Evolutionary conservation across 768 basidiomycete genomes (phyloP), one percentile per base, ranked within the genome.

Genomic region (Naganishia antarctica): DNA sequence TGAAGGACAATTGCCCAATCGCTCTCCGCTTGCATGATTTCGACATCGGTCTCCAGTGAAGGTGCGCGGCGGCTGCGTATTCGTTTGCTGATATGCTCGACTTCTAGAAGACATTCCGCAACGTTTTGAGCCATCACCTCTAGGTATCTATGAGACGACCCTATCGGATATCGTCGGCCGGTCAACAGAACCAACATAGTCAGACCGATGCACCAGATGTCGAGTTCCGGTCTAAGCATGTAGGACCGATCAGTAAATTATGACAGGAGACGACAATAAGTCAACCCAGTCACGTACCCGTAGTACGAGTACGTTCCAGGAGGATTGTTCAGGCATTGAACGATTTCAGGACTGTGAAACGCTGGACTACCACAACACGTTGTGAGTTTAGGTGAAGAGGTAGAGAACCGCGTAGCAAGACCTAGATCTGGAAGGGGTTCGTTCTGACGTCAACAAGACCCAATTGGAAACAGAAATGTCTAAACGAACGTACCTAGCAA

Each of bases 401-500:
- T 60, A 16, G 78, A 78, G 58, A 73, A 81, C 50, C 78, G 78
- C 1, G 80, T 81, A 4, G 80, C 78, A 16, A 81, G 72, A 0
- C 80, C 80, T 23, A 81, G 76, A 70, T 81, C 75, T 73, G 53
- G n/a, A n/a, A n/a, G n/a, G n/a, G n/a, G n/a, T n/a, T n/a, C n/a
- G n/a, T n/a, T n/a, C n/a, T n/a, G n/a, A n/a, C n/a, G n/a, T n/a
- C n/a, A n/a, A n/a, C n/a, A n/a, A n/a, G n/a, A n/a, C n/a, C n/a
- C n/a, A n/a, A n/a, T n/a, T n/a, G n/a, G n/a, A n/a, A n/a, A n/a
- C n/a, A n/a, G n/a, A n/a, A n/a, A n/a, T n/a, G n/a, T 12, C 12
- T 11, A 21, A 18, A 16, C 28, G 28, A n/a, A 29, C 72, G 61
- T 32, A 75, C 74, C 80, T 53, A 81, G 72, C 16, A 81, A 68